Evolutionary conservation across 2,329 filamentous ascomycete genomes (phyloP).

Genomic region (Claviceps lovelessii): DNA sequence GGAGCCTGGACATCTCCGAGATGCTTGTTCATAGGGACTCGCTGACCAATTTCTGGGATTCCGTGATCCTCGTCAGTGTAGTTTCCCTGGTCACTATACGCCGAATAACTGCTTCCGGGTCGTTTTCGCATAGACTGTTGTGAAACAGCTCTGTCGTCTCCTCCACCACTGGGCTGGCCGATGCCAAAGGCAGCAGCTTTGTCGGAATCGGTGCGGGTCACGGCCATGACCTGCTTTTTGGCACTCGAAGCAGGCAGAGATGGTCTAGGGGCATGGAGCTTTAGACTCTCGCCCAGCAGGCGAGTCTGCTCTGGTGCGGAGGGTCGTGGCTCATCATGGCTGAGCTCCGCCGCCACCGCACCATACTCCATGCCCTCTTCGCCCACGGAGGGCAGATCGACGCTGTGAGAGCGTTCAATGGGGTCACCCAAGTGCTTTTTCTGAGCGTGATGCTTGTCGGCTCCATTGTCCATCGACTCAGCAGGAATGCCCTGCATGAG

Average conservation of each 20-base stretch:
- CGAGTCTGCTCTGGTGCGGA: slow-evolving; percentile 56
- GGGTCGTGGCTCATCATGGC: slow-evolving; percentile 19
- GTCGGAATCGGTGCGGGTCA: slow-evolving; percentile 85
- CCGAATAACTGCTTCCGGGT: slow-evolving; percentile 43
- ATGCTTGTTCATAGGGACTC: slow-evolving; percentile 85
- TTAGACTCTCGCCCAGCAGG: slow-evolving; percentile 64
- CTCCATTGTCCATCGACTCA: slow-evolving; percentile 23
- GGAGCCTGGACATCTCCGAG: slow-evolving; percentile 94
- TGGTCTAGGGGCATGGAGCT: slow-evolving; percentile 79
- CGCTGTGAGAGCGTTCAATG: slow-evolving; percentile 54
- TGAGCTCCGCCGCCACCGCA: slow-evolving; percentile 33
- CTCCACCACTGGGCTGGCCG: slow-evolving; percentile 44
- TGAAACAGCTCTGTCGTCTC: slow-evolving; percentile 33
- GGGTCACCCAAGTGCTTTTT: slow-evolving; percentile 25
- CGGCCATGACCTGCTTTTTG: slow-evolving; percentile 66
- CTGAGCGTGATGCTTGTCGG: slow-evolving; percentile 21
- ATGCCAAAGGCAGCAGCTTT: slow-evolving; percentile 75
- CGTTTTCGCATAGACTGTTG: slow-evolving; percentile 46
- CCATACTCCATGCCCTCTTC: slow-evolving; percentile 86
- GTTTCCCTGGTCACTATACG: slow-evolving; percentile 32
- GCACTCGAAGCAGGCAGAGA: slow-evolving; percentile 70
- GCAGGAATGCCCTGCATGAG: slow-evolving; percentile 55
- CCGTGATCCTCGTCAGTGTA: slow-evolving; percentile 63
- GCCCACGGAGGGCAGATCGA: slow-evolving; percentile 70
- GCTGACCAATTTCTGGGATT: slow-evolving; percentile 81